Evolutionary conservation across 768 basidiomycete species (phyloP), one percentile per base, ranked within the genome.

Genomic region (Podaxis sp.): DNA sequence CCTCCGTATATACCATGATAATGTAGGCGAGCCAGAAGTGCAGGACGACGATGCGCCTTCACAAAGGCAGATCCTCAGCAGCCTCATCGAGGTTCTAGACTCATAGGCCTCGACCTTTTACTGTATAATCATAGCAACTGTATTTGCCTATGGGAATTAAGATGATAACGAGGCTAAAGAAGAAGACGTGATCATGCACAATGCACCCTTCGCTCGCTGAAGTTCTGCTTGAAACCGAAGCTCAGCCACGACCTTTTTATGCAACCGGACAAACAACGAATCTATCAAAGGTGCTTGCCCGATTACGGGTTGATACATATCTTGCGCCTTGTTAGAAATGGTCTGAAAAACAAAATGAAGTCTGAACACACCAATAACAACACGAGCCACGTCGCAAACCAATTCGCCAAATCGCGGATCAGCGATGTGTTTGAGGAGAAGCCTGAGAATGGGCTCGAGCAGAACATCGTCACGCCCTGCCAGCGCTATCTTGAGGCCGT

Each of bases 281-380:
- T 99, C 97, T 58, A 99, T 91, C 49, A 95, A 78, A 0, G 95
- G 94, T 24, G 95, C 95, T 74, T 96, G 94, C 2, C 96, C 96
- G n/a, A 99, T 78, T 38, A 96, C 89, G 0, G 93, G 84, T 2
- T 84, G 80, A 74, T 99, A 99, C 84, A 97, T 90, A 56, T 98
- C 96, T 99, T 57, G 1, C 38, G 5, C 7, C 15, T 22, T 24
- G 11, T 56, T 11, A 56, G 54, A 50, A 26, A 22, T 36, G 22
- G 46, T 10, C 5, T 24, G 12, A 17, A 33, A 37, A 3, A 38
- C 26, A 30, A 70, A 17, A 15, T 40, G 24, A 22, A 46, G 53
- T 62, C 60, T 58, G 17, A 50, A 71, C 90, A 63, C 60, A 96
- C 96, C 96, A 58, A 98, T 87, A 44, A 98, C 84, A 6, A 98